Percentiles rank a stretch among this genome's conserved stretches.
Conservation (phyloP, 768 basidiomycete genomes). For the Tulasnella sp. region DNA sequence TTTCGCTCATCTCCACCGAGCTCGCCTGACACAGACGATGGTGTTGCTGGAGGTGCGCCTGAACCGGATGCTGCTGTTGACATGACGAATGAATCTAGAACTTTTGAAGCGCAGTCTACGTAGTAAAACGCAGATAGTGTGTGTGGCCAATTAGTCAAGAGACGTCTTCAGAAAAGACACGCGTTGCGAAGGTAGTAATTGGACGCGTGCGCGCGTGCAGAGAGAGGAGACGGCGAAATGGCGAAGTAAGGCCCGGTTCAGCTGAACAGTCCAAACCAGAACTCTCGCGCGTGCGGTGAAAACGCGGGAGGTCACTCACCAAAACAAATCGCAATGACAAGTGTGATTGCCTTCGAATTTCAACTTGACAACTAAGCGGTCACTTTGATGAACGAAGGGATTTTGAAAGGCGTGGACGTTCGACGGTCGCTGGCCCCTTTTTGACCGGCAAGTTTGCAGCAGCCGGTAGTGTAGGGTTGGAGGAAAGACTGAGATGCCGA, state of each 20-base stretch:
- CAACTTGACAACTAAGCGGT: neutral
- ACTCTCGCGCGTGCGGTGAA: neutral
- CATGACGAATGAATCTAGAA: neutral
- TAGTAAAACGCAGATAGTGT: constrained; percentile 3
- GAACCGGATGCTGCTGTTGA: constrained; percentile 17
- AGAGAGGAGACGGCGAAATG: neutral
- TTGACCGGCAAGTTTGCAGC: neutral
- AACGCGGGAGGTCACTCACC: neutral
- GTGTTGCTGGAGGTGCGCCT: constrained; percentile 13
- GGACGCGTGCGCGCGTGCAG: neutral
- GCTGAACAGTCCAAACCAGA: neutral
- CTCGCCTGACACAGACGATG: neutral
- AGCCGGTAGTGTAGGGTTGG: neutral
- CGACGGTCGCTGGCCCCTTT: neutral
- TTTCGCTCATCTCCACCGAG: constrained; percentile 18
- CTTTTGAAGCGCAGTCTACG: neutral
- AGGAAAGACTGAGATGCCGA: neutral
- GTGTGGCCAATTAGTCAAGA: constrained; percentile 3
- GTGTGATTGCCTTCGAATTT: neutral
- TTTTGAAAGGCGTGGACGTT: too few species aligned
- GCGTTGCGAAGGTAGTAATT: neutral
- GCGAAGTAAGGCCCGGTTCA: neutral
- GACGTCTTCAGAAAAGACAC: neutral
- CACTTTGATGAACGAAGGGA: neutral
- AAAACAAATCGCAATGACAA: neutral